phyloP scores from a whole-genome alignment of 495 filamentous ascomycete species.

The Penicillium paxilli region DNA sequence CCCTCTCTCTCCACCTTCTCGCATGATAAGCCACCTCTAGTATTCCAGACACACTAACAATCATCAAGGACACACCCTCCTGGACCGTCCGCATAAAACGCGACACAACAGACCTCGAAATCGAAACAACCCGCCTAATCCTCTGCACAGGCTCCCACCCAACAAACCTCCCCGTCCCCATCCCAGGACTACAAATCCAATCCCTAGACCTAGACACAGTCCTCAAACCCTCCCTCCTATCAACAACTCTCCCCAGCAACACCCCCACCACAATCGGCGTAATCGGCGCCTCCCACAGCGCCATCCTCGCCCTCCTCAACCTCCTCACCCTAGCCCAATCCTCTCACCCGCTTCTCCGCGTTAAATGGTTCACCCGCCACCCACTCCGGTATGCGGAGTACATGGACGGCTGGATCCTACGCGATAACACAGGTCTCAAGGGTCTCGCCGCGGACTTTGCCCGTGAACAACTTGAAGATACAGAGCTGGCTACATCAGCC shows the following conservation, averaged over 20 bases:
- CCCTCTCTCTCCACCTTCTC: not conserved
- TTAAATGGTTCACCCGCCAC: conserved; percentile 63
- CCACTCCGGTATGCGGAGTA: conserved; percentile 60
- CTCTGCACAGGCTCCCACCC: conserved; percentile 61
- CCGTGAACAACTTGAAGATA: conserved; percentile 54
- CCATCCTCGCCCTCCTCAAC: conserved; percentile 61
- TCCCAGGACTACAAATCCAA: conserved; percentile 27
- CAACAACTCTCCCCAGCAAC: conserved; percentile 35
- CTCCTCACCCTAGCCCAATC: conserved; percentile 50
- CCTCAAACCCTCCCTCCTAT: conserved; percentile 55
- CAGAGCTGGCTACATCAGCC: conserved; percentile 41
- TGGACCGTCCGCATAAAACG: conserved; percentile 47
- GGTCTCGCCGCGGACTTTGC: conserved; percentile 61
- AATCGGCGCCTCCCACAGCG: conserved; percentile 62
- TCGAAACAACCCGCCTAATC: conserved; percentile 45
- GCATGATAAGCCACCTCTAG: too few species aligned
- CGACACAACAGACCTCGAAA: conserved; percentile 30
- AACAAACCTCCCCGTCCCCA: conserved; percentile 40
- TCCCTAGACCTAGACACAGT: conserved; percentile 55
- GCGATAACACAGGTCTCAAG: conserved; percentile 65
- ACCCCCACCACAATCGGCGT: conserved; percentile 48
- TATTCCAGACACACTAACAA: too few species aligned
- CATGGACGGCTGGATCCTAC: conserved; percentile 61
- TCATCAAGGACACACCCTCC: conserved; percentile 18
- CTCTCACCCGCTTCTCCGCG: conserved; percentile 51